These are phyloP conservation scores for Citrus glauca DNA, from an alignment of 345 rosid species.

Conservation along the genomic window DNA sequence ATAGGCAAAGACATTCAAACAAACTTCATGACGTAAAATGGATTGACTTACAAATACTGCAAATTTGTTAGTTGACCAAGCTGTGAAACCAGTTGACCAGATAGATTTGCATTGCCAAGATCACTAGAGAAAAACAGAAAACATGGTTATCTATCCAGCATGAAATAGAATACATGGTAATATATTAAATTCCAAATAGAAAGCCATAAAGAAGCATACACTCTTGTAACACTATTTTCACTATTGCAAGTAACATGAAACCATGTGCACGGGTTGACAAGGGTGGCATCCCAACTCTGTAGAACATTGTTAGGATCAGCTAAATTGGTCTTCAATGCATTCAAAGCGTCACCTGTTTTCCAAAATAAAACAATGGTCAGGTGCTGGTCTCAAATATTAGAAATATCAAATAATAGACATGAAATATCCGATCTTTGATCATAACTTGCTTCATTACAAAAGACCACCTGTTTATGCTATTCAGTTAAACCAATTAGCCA, in stretches of 20 bases:
- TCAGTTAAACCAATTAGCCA: neutral
- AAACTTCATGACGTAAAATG: neutral
- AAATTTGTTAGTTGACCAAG: conserved; percentile 60
- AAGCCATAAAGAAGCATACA: conserved; percentile 51
- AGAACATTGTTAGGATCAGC: conserved; percentile 69
- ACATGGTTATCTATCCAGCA: neutral
- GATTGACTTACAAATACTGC: conserved; percentile 71
- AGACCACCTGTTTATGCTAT: neutral
- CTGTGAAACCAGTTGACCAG: conserved; percentile 60
- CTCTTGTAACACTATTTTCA: conserved; percentile 64
- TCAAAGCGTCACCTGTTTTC: conserved; percentile 76
- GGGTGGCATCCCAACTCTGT: conserved; percentile 82
- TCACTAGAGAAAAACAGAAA: conserved; percentile 27
- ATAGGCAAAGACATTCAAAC: neutral
- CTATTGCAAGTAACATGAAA: conserved; percentile 75
- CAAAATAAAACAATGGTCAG: neutral
- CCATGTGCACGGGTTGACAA: conserved; percentile 84
- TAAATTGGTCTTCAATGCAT: conserved; percentile 61
- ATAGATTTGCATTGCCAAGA: conserved; percentile 63
- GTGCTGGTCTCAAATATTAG: neutral
- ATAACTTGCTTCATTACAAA: neutral
- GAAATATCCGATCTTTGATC: neutral
- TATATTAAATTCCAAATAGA: neutral
- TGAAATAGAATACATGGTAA: neutral
- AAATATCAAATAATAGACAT: neutral